These are phyloP conservation scores for Dryadomyces quercivorus DNA, from an alignment of 2,329 filamentous ascomycete genomes.

Conservation along the genomic window DNA sequence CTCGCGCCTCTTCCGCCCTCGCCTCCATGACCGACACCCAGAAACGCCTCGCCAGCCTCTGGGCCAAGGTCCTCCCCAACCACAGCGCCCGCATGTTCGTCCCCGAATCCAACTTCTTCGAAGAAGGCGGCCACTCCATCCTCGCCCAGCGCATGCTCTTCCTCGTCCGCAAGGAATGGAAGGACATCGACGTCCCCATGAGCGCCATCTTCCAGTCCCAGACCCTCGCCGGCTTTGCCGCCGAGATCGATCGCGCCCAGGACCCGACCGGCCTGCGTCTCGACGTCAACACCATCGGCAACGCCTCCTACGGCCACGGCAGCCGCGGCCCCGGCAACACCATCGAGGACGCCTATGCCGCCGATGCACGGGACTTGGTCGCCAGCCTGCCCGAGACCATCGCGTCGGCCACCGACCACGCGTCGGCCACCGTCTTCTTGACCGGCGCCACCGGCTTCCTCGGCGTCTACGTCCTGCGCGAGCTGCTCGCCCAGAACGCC, in stretches of 20 bases:
- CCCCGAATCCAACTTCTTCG: slow-evolving; percentile 56
- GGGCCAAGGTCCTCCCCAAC: slow-evolving; percentile 57
- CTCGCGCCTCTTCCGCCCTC: slow-evolving; percentile 10
- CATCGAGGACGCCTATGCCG: slow-evolving; percentile 11
- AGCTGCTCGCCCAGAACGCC: slow-evolving; percentile 42
- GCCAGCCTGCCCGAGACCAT: slow-evolving; percentile 31
- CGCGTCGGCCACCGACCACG: slow-evolving; percentile 11
- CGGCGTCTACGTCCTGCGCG: slow-evolving; percentile 66
- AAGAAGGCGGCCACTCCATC: slow-evolving; percentile 69
- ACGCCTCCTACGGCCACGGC: not conserved
- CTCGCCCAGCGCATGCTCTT: slow-evolving; percentile 73
- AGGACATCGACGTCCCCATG: slow-evolving; percentile 48
- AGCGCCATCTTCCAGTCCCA: slow-evolving; percentile 57
- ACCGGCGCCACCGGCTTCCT: slow-evolving; percentile 89
- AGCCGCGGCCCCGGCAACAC: not conserved
- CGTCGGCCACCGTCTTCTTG: slow-evolving; percentile 52
- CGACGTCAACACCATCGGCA: slow-evolving; percentile 3
- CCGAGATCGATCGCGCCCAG: slow-evolving; percentile 28
- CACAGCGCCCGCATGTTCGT: slow-evolving; percentile 34
- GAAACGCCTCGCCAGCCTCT: slow-evolving; percentile 55
- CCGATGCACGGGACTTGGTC: slow-evolving; percentile 25
- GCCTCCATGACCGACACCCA: slow-evolving; percentile 40
- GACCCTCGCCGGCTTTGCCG: slow-evolving; percentile 30
- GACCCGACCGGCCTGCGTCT: slow-evolving; percentile 11
- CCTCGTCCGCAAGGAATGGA: slow-evolving; percentile 34